Percentiles rank a stretch among this genome's conserved stretches.
Conservation (phyloP, 805 yeast species). For the Yarrowia phangngaensis region DNA sequence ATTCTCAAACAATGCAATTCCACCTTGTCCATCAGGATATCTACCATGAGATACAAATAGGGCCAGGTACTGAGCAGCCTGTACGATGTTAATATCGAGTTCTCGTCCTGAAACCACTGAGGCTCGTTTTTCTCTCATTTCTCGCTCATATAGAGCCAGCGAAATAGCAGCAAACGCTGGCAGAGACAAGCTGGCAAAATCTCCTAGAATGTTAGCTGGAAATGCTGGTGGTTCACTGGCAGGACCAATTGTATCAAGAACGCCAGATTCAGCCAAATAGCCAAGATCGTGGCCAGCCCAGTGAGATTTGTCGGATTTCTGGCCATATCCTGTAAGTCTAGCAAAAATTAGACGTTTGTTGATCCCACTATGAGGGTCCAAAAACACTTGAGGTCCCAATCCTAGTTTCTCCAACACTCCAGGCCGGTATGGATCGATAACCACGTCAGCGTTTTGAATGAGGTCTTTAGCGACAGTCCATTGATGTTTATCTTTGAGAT, state of each 20-base stretch:
- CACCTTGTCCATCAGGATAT: constrained; percentile 14
- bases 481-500: constrained; percentile 19
- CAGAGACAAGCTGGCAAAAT: constrained; percentile 29
- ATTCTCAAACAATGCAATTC: constrained; percentile 14
- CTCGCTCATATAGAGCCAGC: constrained; percentile 24
- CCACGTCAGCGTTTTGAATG: constrained; percentile 8
- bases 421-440: constrained; percentile 21
- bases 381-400: constrained; percentile 7
- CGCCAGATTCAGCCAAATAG: constrained; percentile 29
- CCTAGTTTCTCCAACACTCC: constrained; percentile 22
- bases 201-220: constrained; percentile 30
- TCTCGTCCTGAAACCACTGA: constrained; percentile 23
- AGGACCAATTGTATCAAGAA: constrained; percentile 28
- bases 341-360: constrained; percentile 26
- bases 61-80: constrained; percentile 29
- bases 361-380: constrained; percentile 23
- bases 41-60: constrained; percentile 26
- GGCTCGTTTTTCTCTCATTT: constrained; percentile 15
- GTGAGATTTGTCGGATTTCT: constrained; percentile 2
- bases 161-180: constrained; percentile 29
- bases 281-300: constrained; percentile 29
- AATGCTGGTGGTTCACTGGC: constrained; percentile 27
- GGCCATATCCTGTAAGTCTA: constrained; percentile 27
- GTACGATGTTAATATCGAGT: constrained; percentile 29
- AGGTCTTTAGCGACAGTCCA: constrained; percentile 15